Evolutionary conservation across 345 rosid species (phyloP), one percentile per base, ranked within the genome.

Genomic region (Punica granatum): DNA sequence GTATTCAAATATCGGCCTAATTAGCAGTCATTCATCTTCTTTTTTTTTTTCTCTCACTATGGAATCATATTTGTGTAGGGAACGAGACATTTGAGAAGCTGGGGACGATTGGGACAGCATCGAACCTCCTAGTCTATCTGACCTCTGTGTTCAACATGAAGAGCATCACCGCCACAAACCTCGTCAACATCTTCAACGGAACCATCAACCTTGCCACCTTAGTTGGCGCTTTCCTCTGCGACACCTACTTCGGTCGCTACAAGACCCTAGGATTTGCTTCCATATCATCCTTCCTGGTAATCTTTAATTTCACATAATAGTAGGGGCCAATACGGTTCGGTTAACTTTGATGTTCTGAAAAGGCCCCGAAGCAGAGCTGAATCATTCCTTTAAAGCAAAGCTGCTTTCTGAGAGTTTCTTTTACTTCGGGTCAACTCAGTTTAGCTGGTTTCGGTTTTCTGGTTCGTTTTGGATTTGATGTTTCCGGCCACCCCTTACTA

Each of bases 161-260:
- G 53, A 88, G 87, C 79, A 83, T 85, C 75, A 73, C 84, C 8
- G 90, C 92, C 37, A 77, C 88, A 25, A 83, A 78, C 31, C 70
- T 85, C 26, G 69, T 88, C 46, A 88, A 76, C 70, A 69, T 88
- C 72, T 83, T 80, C 73, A 75, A 72, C 41, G 95, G 92, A 16
- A 84, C 95, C 67, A 72, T 72, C 77, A 88, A 83, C 71, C 70
- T 88, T 9, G 91, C 88, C 36, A 84, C 95, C 67, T 68, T 88
- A 51, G 3, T 77, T 0, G 95, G 91, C 6, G 95, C 91, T 9
- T 88, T 84, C 70, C 81, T 86, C 49, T 80, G 80, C 39, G 91
- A 88, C 70, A 78, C 95, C 36, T 88, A 84, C 77, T 84, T 88
- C 26, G 92, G 95, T 72, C 85, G 88, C 66, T 88, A 83, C 77